Base-by-base conservation (phyloP, 148 eudicot genomes). In the Rhododendron kiyosumense region DNA sequence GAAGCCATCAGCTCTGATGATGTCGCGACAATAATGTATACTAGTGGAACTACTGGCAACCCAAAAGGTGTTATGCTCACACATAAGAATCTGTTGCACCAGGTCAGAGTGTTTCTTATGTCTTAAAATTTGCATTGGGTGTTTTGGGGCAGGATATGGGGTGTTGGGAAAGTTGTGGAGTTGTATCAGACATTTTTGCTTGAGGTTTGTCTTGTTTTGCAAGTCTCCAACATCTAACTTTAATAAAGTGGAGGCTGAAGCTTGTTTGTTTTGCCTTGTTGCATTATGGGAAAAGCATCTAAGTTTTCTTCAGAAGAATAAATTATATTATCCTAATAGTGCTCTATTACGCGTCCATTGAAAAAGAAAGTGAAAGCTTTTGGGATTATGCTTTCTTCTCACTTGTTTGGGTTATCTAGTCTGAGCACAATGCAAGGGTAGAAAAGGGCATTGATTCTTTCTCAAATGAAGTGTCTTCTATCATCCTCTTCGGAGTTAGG, bases 21-120 rank as follows among this genome's bases (percentile, higher is more conserved):
- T 85, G 85, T 93, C 77, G 99, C 99, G 78, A 93, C 99, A 17
- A 92, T 97, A 85, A 87, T 97, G 83, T 97, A 97, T 85, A 97
- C 99, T 84, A 97, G 99, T 90, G 99, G 99, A 59, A 97, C 98
- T 83, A 95, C 98, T 77, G 98, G 97, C 63, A 94, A 93, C 77
- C 99, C 99, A 28, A 97, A 97, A 88, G 99, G 99, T 79, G 99
- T 97, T 45, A 94, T 95, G 98, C 94, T 97, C 85, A 95, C 99
- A 34, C 99, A 96, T 84, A 87, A 81, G 83, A 96, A 96, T 93
- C 94, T 96, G 86, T 88, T 96, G 79, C 99, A 96, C 92, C 99
- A 96, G 99, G 99, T 93, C 85, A 78, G 75, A 71, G 79, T 67
- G 13, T 84, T 59, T 69, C 75, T 38, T 36, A 78, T 81, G 78